phyloP scores from a whole-genome alignment of 2,329 filamentous ascomycete genomes.

The Diaporthe capsici region DNA sequence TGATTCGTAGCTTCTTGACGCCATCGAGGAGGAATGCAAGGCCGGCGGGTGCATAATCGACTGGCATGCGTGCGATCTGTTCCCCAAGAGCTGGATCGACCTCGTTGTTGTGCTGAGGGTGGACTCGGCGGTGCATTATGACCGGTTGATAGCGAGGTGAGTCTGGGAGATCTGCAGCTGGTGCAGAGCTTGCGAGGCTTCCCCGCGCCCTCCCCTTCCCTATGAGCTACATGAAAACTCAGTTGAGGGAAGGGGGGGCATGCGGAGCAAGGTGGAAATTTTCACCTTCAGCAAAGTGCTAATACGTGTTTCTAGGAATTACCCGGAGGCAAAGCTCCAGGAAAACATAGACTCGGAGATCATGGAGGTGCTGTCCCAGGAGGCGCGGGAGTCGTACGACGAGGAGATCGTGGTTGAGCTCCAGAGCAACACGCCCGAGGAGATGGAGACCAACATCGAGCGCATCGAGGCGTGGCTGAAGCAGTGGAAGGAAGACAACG shows the following conservation, averaged over 20 bases:
- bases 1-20: slow-evolving; percentile 80
- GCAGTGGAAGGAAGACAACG: slow-evolving; percentile 83
- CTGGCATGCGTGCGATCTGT: slow-evolving; percentile 98
- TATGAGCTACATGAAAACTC: not conserved
- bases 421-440: slow-evolving; percentile 82
- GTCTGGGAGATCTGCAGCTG: slow-evolving; percentile 35
- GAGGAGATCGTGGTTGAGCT: slow-evolving; percentile 91
- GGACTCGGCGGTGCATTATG: slow-evolving; percentile 85
- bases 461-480: slow-evolving; percentile 85
- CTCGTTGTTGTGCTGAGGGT: slow-evolving; percentile 92
- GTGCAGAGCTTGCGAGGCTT: not conserved
- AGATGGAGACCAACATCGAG: slow-evolving; percentile 91
- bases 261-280: not conserved
- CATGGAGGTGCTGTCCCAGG: slow-evolving; percentile 93
- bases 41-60: slow-evolving; percentile 91
- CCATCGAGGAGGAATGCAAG: slow-evolving; percentile 85
- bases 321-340: slow-evolving; percentile 88
- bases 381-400: slow-evolving; percentile 89
- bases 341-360: slow-evolving; percentile 98
- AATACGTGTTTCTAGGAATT: slow-evolving; percentile 68
- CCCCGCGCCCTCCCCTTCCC: not conserved
- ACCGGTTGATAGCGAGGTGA: slow-evolving; percentile 82
- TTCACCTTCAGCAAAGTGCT: not conserved
- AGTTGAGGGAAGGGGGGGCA: not conserved
- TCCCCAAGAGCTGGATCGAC: slow-evolving; percentile 94